Evolutionary conservation across 2,329 filamentous ascomycete species (phyloP).

Genomic region (Aspergillus transmontanensis): DNA sequence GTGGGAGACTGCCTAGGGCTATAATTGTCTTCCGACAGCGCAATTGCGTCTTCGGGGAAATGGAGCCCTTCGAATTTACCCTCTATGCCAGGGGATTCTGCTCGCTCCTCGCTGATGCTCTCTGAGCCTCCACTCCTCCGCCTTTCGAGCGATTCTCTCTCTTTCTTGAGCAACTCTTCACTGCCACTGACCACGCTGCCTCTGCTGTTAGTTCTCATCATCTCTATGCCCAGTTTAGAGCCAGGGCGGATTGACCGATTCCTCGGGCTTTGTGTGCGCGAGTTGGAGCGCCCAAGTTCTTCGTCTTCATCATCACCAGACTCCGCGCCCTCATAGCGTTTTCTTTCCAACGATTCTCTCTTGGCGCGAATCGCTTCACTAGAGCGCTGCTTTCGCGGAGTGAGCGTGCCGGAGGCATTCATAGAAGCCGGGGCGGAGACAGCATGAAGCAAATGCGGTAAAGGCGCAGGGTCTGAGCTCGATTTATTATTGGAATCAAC

Average conservation of each 20-base stretch:
- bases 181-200: constrained; percentile 68
- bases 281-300: constrained; percentile 67
- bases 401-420: constrained; percentile 51
- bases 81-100: constrained; percentile 31
- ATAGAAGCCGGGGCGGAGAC: constrained; percentile 67
- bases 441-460: constrained; percentile 60
- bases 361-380: constrained; percentile 74
- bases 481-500: constrained; percentile 23
- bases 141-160: constrained; percentile 37
- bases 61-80: constrained; percentile 36
- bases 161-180: constrained; percentile 42
- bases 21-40: constrained; percentile 30
- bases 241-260: constrained; percentile 64
- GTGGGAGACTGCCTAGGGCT: constrained; percentile 27
- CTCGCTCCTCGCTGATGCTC: constrained; percentile 24
- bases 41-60: constrained; percentile 38
- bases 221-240: constrained; percentile 91
- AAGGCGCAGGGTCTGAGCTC: constrained; percentile 35
- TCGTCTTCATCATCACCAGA: constrained; percentile 96
- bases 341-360: constrained; percentile 73
- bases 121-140: constrained; percentile 24
- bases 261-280: constrained; percentile 54
- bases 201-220: constrained; percentile 96
- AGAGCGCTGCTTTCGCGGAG: constrained; percentile 66
- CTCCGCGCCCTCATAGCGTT: constrained; percentile 73